Conservation (phyloP, 208 protist genomes). For the Spongospora subterranea region DNA sequence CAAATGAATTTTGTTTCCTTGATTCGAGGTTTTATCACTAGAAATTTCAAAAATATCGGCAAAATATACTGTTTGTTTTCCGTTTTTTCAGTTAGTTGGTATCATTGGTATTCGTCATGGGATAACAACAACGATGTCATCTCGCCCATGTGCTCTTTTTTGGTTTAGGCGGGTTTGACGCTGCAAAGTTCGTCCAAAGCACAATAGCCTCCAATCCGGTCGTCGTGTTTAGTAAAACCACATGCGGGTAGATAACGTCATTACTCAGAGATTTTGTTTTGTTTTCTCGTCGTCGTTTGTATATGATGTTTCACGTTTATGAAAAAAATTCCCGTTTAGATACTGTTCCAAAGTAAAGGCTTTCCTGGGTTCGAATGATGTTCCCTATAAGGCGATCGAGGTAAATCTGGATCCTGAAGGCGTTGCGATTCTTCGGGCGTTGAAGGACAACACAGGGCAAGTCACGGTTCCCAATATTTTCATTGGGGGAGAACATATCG, state of each 20-base stretch:
- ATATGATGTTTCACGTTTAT: neutral
- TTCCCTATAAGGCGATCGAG: neutral
- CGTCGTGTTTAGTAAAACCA: neutral
- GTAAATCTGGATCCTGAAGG: neutral
- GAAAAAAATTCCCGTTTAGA: neutral
- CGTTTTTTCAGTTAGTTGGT: too few relatives aligned
- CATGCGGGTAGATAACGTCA: neutral
- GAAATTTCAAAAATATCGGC: too few relatives aligned
- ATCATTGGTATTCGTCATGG: too few relatives aligned
- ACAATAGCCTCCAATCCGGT: neutral
- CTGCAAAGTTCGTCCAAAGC: neutral
- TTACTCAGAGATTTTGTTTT: neutral
- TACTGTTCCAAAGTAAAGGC: neutral
- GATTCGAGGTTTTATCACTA: too few relatives aligned
- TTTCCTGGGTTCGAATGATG: neutral
- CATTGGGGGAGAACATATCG: neutral
- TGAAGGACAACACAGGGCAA: neutral
- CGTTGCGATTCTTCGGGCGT: neutral
- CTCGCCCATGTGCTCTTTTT: too few relatives aligned
- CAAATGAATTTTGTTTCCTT: too few relatives aligned
- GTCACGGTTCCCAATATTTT: neutral
- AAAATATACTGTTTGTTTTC: too few relatives aligned
- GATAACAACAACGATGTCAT: too few relatives aligned
- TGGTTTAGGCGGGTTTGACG: neutral
- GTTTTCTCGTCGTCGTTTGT: neutral